A percentile compares a stretch with the other conserved stretches of the same genome.
These are phyloP conservation scores for Lodderomyces beijingensis DNA, from an alignment of 1,139 yeast genomes.

Conservation along the genomic window DNA sequence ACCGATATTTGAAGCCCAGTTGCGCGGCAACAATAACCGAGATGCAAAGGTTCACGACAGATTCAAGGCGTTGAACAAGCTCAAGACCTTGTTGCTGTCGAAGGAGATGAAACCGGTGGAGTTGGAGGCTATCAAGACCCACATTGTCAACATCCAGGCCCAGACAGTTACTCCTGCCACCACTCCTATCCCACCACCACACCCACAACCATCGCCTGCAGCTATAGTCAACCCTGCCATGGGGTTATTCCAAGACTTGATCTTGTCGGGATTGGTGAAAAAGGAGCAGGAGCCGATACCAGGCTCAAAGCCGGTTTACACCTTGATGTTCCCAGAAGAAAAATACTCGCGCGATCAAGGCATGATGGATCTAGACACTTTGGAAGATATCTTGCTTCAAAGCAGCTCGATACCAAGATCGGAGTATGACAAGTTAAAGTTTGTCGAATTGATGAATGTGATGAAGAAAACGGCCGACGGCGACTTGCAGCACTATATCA, in stretches of 20 bases:
- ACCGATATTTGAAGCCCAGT: constrained; percentile 32
- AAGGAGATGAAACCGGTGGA: constrained; percentile 40
- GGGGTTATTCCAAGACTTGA: constrained; percentile 27
- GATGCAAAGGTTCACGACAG: constrained; percentile 35
- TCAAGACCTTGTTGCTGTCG: constrained; percentile 33
- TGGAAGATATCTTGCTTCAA: constrained; percentile 30
- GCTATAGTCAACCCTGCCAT: constrained; percentile 11
- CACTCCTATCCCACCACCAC: constrained; percentile 9
- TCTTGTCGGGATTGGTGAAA: constrained; percentile 35
- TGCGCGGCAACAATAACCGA: constrained; percentile 19
- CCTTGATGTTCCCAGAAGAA: constrained; percentile 33
- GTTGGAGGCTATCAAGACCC: constrained; percentile 36
- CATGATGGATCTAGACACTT: constrained; percentile 20
- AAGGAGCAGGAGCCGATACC: constrained; percentile 42
- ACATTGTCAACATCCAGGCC: constrained; percentile 25
- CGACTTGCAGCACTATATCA: constrained; percentile 36
- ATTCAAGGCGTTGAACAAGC: constrained; percentile 41
- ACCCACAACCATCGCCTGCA: constrained; percentile 10
- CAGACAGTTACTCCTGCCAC: constrained; percentile 22
- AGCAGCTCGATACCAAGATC: constrained; percentile 22
- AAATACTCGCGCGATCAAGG: constrained; percentile 22
- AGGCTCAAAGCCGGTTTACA: constrained; percentile 37
- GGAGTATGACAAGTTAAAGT: constrained; percentile 29
- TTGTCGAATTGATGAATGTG: constrained; percentile 26
- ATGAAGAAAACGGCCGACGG: constrained; percentile 15